A percentile compares a stretch with the other conserved stretches of the same genome.
phyloP scores from a whole-genome alignment of 805 yeast species.

The Pichia deserticola region DNA sequence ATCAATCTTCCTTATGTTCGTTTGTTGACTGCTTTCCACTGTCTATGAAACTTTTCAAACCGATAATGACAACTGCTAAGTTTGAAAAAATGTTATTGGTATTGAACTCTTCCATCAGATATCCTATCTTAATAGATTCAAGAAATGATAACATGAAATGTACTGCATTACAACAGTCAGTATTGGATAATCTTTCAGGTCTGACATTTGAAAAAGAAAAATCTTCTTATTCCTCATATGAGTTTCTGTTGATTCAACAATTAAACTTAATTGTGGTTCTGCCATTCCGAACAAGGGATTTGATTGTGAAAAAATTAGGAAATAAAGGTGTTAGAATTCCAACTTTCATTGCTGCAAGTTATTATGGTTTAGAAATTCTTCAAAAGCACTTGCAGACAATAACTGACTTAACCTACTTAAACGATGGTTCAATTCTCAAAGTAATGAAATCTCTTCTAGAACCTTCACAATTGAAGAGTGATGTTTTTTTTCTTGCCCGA shows the following conservation, averaged over 20 bases:
- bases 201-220: slow-evolving; percentile 16
- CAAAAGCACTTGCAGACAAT: slow-evolving; percentile 27
- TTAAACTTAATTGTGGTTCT: slow-evolving; percentile 44
- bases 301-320: slow-evolving; percentile 48
- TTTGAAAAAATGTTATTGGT: slow-evolving; percentile 48
- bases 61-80: slow-evolving; percentile 27
- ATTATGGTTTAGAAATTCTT: slow-evolving; percentile 37
- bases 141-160: slow-evolving; percentile 47
- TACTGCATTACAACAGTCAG: slow-evolving; percentile 56
- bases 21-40: slow-evolving; percentile 46
- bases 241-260: slow-evolving; percentile 44
- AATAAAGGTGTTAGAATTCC: slow-evolving; percentile 41
- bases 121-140: slow-evolving; percentile 61
- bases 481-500: slow-evolving; percentile 18
- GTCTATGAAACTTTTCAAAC: slow-evolving; percentile 33
- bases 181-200: slow-evolving; percentile 40
- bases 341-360: slow-evolving; percentile 55
- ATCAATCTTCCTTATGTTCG: slow-evolving; percentile 55
- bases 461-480: slow-evolving; percentile 38
- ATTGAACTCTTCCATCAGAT: slow-evolving; percentile 59
- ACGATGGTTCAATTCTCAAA: slow-evolving; percentile 39
- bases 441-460: slow-evolving; percentile 46
- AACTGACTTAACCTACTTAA: slow-evolving; percentile 31
- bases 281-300: slow-evolving; percentile 54
- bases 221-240: slow-evolving; percentile 26